Base-by-base conservation (phyloP, 257 asterid species). In the Jacaranda copaia region DNA sequence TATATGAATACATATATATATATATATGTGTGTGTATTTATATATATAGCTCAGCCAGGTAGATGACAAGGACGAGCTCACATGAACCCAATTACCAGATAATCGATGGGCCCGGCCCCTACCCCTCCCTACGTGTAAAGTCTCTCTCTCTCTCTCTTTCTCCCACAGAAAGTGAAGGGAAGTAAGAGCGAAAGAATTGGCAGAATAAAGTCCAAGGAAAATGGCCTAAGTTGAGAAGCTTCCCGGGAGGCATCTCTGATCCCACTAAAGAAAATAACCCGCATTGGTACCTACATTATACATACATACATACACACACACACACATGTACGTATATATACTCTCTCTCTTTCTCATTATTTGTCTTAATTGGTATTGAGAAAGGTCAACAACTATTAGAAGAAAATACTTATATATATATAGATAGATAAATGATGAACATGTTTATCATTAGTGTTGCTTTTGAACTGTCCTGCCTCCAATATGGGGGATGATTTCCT, bases 51-150 rank as follows among this genome's bases (percentile, higher is more conserved):
- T 61, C 46, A 42, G 46, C 51, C 75, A 82, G 75, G 71, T 68
- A 61, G 64, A 87, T 81, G 92, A 89, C 81, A 88, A 84, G 87
- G 91, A 90, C 89, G 82, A 85, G 85, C 78, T 88, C 97, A 89
- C 97, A 84, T 88, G 97, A 89, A 81, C 83, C 85, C 83, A 85
- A 83, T 25, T 25, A 25, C 87, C 84, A 91, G 89, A 87, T 85
- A 85, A 88, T 84, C 74, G 52, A 62, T 89, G 92, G 92, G 88
- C 59, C 90, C 32, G 32, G 32, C 32, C 96, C 83, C 32, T 5
- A 6, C 46, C 80, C 35, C 58, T 11, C 68, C 39, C 57, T 20
- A 64, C 74, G 78, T 77, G 75, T 77, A 77, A 78, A 78, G 70
- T 60, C 57, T 1, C 78, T 32, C 65, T 14, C 38, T 60, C 67